Evolutionary conservation across 768 basidiomycete species (phyloP), one percentile per base, ranked within the genome.

Genomic region (Leccinum aurantiacum): DNA sequence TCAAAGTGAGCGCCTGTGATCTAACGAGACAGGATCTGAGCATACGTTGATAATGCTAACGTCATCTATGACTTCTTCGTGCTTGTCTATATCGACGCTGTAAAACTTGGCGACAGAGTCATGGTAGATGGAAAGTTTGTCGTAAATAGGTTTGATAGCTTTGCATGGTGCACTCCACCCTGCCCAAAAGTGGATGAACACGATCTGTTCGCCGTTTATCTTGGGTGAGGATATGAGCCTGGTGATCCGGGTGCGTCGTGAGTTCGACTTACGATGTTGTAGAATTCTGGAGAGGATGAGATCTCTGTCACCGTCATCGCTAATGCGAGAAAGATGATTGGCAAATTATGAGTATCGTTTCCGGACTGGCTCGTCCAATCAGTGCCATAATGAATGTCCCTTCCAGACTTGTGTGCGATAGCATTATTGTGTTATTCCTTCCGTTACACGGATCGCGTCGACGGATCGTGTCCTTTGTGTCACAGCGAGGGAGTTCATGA

Each of bases 61-160:
- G 11, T 64, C 63, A 4, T 64, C 53, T 6, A 17, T 2, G 10
- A 59, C n/a, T 19, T 60, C n/a, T 1, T 61, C 63, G 3, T 56
- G 33, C 4, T 74, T 76, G 65, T 89, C 89, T 19, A 59, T 31
- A 22, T 62, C 51, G 35, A 61, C 8, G 4, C 52, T 56, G 44
- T 64, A 64, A 10, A 52, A 62, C 3, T 37, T 37, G 27, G 62
- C 49, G 14, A 46, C 41, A 4, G 41, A 33, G 9, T 13, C 49
- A 29, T 63, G 49, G 38, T 22, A 22, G 22, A 22, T 2, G 22
- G 22, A 22, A 22, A 22, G 22, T 22, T 22, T 6, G 7, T 64
- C 44, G 11, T 58, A 62, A 9, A 38, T 4, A 7, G 61, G 61
- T 24, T 31, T 63, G 33, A 61, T 49, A 4, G 60, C 60, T 38